Base-by-base conservation (phyloP, 192 early-diverging fungal species). In the Coemansia sp. region DNA sequence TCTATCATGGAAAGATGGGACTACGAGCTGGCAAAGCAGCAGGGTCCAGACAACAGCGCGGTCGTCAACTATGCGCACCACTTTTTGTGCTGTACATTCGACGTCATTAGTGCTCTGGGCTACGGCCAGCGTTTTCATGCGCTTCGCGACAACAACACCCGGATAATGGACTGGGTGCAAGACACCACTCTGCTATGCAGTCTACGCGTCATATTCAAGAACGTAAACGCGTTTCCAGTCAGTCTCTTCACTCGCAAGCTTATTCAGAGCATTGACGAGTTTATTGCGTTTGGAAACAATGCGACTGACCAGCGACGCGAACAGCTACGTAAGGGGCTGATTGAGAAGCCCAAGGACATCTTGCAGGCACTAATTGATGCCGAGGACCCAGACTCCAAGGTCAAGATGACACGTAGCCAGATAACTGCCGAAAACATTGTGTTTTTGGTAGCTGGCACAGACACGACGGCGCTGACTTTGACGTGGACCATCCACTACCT, bases 331-430 rank as follows among this genome's bases (percentile, higher is more conserved):
- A 2, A 28, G 0, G 61, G 53, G 2, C 16, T 45, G 28, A 23
- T 18, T 10, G 60, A 64, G 10, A 66, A 69, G 40, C 68, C 75
- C 37, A 63, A 64, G 23, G 78, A 80, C 23, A 52, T 74, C 8
- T 37, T 80, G 48, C 78, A 80, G 36, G 50, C 67, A 3, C 12
- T 75, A 12, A 42, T 80, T 9, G 78, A 80, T 14, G 53, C 53
- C 1, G 67, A 64, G 32, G 71, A 80, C 18, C 60, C 66, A 7
- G 68, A 80, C 0, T 62, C 67, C 8, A 58, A 54, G 40, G 44
- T 50, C 36, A 53, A 51, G 34, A 69, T 80, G 66, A 71, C 63
- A 10, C 48, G 45, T 8, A 36, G 20, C 2, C 58, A 75, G 51
- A 40, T 80, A 0, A 64, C 53, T 10, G 59, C 66, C 10, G 71